These are phyloP conservation scores for Fusarium agapanthi DNA, from an alignment of 2,329 filamentous ascomycete genomes.

Conservation along the genomic window DNA sequence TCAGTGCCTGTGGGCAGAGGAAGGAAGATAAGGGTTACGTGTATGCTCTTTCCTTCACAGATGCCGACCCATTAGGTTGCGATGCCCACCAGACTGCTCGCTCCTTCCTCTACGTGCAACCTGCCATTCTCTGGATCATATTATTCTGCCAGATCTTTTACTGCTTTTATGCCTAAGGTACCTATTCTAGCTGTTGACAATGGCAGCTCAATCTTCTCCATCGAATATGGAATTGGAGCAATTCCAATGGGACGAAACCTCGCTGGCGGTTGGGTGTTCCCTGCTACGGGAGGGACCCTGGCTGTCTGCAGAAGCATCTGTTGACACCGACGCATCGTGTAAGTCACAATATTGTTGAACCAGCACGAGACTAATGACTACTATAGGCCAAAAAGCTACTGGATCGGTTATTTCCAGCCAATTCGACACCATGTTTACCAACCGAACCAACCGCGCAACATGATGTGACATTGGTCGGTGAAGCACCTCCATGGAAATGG, in stretches of 20 bases:
- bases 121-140: neutral
- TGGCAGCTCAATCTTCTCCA: neutral
- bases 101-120: neutral
- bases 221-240: neutral
- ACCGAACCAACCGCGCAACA: neutral
- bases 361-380: neutral
- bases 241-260: neutral
- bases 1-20: neutral
- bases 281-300: neutral
- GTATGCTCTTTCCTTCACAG: neutral
- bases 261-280: neutral
- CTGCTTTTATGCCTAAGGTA: neutral
- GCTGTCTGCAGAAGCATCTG: neutral
- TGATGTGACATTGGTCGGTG: neutral
- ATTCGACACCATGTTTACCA: neutral
- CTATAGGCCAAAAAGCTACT: neutral
- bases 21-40: neutral
- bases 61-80: neutral
- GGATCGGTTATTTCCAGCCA: neutral
- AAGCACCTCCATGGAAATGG: neutral
- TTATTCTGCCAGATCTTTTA: neutral
- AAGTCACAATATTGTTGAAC: neutral
- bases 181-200: neutral
- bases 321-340: neutral
- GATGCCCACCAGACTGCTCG: neutral